Base-by-base conservation (phyloP, 371 early-diverging fungal genomes). In the Mucor circinelloides region DNA sequence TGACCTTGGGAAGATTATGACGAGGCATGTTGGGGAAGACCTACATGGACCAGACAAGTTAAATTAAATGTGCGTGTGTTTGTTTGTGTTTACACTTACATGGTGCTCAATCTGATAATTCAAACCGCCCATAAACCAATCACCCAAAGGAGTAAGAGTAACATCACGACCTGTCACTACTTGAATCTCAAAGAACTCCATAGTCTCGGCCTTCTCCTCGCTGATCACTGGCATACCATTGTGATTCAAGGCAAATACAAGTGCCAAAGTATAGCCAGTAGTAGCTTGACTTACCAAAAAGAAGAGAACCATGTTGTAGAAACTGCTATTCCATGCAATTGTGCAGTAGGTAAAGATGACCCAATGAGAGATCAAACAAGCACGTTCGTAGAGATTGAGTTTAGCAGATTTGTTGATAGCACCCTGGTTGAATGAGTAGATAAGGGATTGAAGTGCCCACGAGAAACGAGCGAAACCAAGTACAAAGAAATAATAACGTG, bases 191-290 rank as follows among this genome's bases (percentile, higher is more conserved):
- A 87, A 94, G 64, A 94, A 94, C 64, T 92, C 91, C 84, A 90
- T 88, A 6, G 82, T 72, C 25, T 84, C 80, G 19, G 92, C 87
- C 71, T 92, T 88, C 54, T 90, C 85, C 64, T 82, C 73, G n/a
- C 86, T 85, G 73, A 91, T 89, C 28, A 95, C 87, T 10, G 91
- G 90, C 94, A 94, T 95, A 44, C 95, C 95, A 73, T 91, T 93
- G 77, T 95, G 95, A 80, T 95, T 95, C 52, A 95, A 77, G 28
- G 91, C 89, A 73, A 95, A 94, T 15, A 93, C 93, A 55, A 90
- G 69, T 23, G 94, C 92, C 30, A 95, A 74, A 40, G 92, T 73
- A 65, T 93, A 84, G n/a, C 95, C 95, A 63, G 92, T 89, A 12
- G 83, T 82, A 36, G 87, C 81, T 73, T 95, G 93, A 38, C 91